A percentile compares a stretch with the other conserved stretches of the same genome.
Evolutionary conservation across 2,329 filamentous ascomycete genomes (phyloP).

Genomic region (Claviceps sp.): DNA sequence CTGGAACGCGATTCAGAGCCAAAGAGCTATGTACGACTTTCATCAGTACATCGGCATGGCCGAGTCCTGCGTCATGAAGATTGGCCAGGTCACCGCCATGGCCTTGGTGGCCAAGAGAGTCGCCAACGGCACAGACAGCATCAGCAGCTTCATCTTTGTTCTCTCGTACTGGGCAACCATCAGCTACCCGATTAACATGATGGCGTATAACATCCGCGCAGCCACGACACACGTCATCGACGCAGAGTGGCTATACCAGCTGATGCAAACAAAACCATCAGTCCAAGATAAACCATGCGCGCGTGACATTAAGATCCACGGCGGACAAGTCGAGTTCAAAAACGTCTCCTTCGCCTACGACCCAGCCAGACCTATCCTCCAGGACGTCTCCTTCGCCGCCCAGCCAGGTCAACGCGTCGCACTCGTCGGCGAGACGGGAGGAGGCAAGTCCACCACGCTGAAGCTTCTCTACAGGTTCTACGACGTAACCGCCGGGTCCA

Average conservation of each 20-base stretch:
- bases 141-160: slow-evolving; percentile 41
- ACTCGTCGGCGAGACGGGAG: slow-evolving; percentile 48
- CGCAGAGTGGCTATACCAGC: slow-evolving; percentile 44
- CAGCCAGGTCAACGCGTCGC: slow-evolving; percentile 42
- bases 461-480: slow-evolving; percentile 49
- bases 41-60: slow-evolving; percentile 4
- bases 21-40: slow-evolving; percentile 6
- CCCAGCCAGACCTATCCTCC: slow-evolving; percentile 34
- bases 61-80: slow-evolving; percentile 8
- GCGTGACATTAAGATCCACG: slow-evolving; percentile 14
- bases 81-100: slow-evolving; percentile 8
- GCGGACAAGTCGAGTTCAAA: slow-evolving; percentile 39
- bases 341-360: slow-evolving; percentile 44
- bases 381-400: slow-evolving; percentile 33
- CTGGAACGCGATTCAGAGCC: slow-evolving; percentile 4
- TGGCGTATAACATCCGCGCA: slow-evolving; percentile 15
- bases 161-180: slow-evolving; percentile 46
- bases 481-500: slow-evolving; percentile 39
- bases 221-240: slow-evolving; percentile 40
- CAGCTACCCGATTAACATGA: slow-evolving; percentile 26
- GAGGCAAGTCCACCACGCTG: slow-evolving; percentile 48
- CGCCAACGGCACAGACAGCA: slow-evolving; percentile 21
- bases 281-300: too few relatives aligned
- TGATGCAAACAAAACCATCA: slow-evolving; percentile 30
- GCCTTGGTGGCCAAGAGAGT: slow-evolving; percentile 4